These are phyloP conservation scores for Carex arenaria DNA, from an alignment of 202 grass and related monocot genomes.

Conservation along the genomic window DNA sequence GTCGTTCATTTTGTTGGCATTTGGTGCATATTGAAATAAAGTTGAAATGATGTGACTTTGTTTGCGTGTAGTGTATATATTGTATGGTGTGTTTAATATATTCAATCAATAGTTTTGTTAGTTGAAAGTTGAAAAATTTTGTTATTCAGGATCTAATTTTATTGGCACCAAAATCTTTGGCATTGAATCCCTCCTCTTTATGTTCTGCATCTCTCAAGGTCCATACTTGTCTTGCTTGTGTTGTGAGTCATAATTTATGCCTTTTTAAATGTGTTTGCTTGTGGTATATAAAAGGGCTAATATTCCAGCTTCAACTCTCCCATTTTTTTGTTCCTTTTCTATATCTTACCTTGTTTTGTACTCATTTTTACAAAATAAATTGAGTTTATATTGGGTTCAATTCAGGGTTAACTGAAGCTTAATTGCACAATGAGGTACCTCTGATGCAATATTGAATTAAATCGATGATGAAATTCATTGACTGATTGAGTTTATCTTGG, in stretches of 20 bases:
- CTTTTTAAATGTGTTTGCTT: not conserved
- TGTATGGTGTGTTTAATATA: not conserved
- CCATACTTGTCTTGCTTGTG: not conserved
- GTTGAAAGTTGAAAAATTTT: not conserved
- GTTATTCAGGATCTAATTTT: not conserved
- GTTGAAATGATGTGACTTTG: not conserved
- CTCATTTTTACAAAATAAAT: not conserved
- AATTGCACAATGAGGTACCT: slow-evolving; percentile 1
- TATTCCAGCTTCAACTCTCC: not conserved
- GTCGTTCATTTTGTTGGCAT: not conserved
- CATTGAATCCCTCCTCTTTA: not conserved
- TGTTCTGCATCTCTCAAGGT: not conserved
- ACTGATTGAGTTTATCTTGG: slow-evolving; percentile 4
- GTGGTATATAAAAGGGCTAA: not conserved
- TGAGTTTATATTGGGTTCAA: not conserved
- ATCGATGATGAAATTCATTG: slow-evolving; percentile 6
- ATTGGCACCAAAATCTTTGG: not conserved
- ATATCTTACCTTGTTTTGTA: not conserved
- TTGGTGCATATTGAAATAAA: not conserved
- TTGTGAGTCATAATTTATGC: not conserved
- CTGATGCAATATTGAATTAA: slow-evolving; percentile 6
- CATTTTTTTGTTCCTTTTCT: not conserved
- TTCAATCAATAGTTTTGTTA: not conserved
- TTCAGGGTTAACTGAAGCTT: not conserved
- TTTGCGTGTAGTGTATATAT: not conserved